Base-by-base conservation (phyloP, 2,329 filamentous ascomycete species). In the Colletotrichum sp. region DNA sequence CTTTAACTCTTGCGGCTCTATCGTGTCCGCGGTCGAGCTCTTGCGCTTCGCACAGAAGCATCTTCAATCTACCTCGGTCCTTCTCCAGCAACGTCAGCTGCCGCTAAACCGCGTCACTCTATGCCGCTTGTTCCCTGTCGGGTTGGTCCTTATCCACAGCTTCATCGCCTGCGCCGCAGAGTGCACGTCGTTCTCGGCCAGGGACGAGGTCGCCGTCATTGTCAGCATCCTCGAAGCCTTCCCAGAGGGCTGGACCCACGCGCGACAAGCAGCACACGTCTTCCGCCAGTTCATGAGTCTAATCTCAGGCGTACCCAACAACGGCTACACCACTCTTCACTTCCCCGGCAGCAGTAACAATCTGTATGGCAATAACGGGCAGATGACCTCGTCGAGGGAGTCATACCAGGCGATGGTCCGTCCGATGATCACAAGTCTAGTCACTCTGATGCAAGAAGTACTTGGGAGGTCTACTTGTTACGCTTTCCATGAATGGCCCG, bases 91-190 rank as follows among this genome's bases (percentile, higher is more conserved):
- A 69, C 82, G 84, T 2, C 85, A 86, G 70, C 79, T 87, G 1
- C 86, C 86, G 0, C 79, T 88, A 7, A 88, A 88, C 73, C 83
- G 83, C 24, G 81, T 87, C 4, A 86, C 86, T 0, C 77, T 88
- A 3, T 85, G 82, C 69, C 83, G 86, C 3, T 74, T 86, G 4
- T 79, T 86, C 7, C 84, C 85, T 10, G 81, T 86, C 13, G 81
- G 81, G 3, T 69, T 86, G 10, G 77, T 87, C 7, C 74, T 86
- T n/a, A 79, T 87, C 76, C 83, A 85, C 73, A 80, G 79, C 71
- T 75, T 86, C 43, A 79, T 87, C 76, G 83, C 84, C 73, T 80
- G 79, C 69, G 78, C 76, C 9, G 75, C 73, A 7, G 77, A 78
- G 9, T 73, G 74, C 56, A 34, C 77, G 2, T 76, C 83, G 2